Evolutionary conservation across 2,329 filamentous ascomycete genomes (phyloP).

Genomic region (Colletotrichum gloeosporioides): DNA sequence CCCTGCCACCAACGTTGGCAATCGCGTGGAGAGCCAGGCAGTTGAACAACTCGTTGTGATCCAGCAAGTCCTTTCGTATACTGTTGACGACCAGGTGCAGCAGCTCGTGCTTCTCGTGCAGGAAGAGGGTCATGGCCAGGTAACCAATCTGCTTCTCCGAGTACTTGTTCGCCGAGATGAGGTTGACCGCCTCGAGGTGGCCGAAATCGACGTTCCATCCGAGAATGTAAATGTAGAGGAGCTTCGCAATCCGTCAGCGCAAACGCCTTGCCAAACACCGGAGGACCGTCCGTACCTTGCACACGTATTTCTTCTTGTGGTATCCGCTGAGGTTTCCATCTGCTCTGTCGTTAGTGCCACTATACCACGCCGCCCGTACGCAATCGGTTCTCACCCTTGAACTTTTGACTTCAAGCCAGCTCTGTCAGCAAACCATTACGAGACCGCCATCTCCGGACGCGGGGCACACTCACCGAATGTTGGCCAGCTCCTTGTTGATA

Average conservation of each 20-base stretch:
- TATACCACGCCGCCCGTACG: neutral
- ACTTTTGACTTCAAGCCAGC: conserved; percentile 73
- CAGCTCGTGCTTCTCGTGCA: conserved; percentile 96
- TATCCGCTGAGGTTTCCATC: conserved; percentile 93
- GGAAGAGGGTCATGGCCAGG: conserved; percentile 93
- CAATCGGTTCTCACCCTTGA: conserved; percentile 68
- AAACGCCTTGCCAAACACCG: neutral
- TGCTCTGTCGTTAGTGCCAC: conserved; percentile 37
- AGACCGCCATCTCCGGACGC: conserved; percentile 11
- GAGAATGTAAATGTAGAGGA: conserved; percentile 98
- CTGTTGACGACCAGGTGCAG: conserved; percentile 97
- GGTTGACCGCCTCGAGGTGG: conserved; percentile 95
- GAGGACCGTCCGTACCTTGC: conserved; percentile 69
- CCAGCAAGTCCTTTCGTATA: conserved; percentile 92
- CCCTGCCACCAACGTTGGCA: conserved; percentile 93
- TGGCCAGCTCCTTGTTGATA: conserved; percentile 99
- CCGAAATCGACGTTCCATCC: conserved; percentile 99
- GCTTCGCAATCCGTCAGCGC: conserved; percentile 47
- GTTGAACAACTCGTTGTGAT: conserved; percentile 97
- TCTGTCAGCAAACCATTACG: conserved; percentile 15
- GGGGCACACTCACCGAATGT: conserved; percentile 74
- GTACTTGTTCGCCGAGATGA: conserved; percentile 96
- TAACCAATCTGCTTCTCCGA: conserved; percentile 99
- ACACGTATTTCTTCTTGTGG: conserved; percentile 99
- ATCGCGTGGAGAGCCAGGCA: conserved; percentile 96